phyloP scores from a whole-genome alignment of 768 basidiomycete genomes.

The Cystobasidium ongulense region DNA sequence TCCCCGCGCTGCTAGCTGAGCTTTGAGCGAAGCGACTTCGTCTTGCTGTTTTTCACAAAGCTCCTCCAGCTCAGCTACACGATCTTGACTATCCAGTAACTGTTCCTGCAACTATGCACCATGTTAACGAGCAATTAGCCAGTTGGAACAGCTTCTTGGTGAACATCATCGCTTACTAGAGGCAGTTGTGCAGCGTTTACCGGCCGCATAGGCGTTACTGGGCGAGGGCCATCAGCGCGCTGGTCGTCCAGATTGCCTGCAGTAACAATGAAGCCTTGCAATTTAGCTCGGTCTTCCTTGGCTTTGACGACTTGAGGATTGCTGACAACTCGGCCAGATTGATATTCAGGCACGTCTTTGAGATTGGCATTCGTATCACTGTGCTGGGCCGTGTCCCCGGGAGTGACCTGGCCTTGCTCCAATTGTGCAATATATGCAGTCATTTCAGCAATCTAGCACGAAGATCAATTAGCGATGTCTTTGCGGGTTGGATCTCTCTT shows the following conservation, averaged over 20 bases:
- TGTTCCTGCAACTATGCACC: constrained; percentile 30
- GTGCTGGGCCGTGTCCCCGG: background rate
- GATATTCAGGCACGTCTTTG: constrained; percentile 21
- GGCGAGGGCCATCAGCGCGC: background rate
- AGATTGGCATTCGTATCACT: background rate
- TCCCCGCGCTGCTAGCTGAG: constrained; percentile 56
- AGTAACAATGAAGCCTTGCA: constrained; percentile 38
- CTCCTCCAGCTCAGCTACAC: constrained; percentile 32
- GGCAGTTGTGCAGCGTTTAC: constrained; percentile 34
- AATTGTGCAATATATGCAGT: constrained; percentile 28
- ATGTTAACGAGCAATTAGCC: background rate
- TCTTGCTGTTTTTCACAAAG: constrained; percentile 4
- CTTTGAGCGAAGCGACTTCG: constrained; percentile 81
- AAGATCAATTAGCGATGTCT: no score
- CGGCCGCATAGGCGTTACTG: background rate
- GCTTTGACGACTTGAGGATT: constrained; percentile 30
- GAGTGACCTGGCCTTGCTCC: background rate
- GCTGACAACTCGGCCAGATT: constrained; percentile 33
- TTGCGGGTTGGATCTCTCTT: no score
- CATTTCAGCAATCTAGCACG: constrained; percentile 17
- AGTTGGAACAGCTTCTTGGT: no score
- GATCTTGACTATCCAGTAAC: constrained; percentile 35
- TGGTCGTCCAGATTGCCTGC: constrained; percentile 39
- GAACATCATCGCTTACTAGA: constrained; percentile 28
- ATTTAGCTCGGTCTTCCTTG: constrained; percentile 33